Percentiles rank a stretch among this genome's conserved stretches.
These are phyloP conservation scores for Mycena filopes DNA, from an alignment of 768 basidiomycete genomes.

Conservation along the genomic window DNA sequence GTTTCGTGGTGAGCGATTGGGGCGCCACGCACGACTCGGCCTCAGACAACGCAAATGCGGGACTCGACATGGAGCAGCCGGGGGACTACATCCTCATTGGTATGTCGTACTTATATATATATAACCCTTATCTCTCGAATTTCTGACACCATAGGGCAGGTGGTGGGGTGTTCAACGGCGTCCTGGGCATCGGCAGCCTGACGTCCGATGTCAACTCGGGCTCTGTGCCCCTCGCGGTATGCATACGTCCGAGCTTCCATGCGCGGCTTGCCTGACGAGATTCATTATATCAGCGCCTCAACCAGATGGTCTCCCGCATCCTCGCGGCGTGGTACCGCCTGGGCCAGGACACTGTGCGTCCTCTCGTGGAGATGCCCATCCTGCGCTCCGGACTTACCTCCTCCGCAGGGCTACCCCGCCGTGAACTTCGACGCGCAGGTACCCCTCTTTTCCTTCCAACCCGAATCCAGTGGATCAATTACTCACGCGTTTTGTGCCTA, in stretches of 20 bases:
- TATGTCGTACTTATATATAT: too few species aligned
- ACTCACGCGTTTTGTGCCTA: too few species aligned
- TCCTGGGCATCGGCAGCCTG: slow-evolving; percentile 42
- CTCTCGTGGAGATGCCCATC: slow-evolving; percentile 52
- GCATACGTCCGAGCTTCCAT: background rate
- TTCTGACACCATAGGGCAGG: too few species aligned
- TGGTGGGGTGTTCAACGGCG: slow-evolving; percentile 43
- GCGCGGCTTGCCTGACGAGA: too few species aligned
- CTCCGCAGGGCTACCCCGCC: slow-evolving; percentile 63
- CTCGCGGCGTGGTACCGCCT: slow-evolving; percentile 59
- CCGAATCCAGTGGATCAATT: too few species aligned
- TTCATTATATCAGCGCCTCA: slow-evolving; percentile 51
- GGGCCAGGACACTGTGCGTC: slow-evolving; percentile 53
- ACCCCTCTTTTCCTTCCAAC: too few species aligned
- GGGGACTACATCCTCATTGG: slow-evolving; percentile 43
- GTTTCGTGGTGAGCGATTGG: slow-evolving; percentile 54
- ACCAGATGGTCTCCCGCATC: slow-evolving; percentile 59
- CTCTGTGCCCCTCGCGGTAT: slow-evolving; percentile 45
- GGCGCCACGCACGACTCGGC: slow-evolving; percentile 36
- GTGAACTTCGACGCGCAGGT: slow-evolving; percentile 61
- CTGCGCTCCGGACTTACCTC: slow-evolving; percentile 78
- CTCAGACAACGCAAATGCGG: slow-evolving; percentile 36
- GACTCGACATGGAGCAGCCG: slow-evolving; percentile 37
- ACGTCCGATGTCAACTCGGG: slow-evolving; percentile 49
- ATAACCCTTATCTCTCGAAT: too few species aligned